Evolutionary conservation across 441 rosid genomes (phyloP).

Genomic region (Daphne laureola): DNA sequence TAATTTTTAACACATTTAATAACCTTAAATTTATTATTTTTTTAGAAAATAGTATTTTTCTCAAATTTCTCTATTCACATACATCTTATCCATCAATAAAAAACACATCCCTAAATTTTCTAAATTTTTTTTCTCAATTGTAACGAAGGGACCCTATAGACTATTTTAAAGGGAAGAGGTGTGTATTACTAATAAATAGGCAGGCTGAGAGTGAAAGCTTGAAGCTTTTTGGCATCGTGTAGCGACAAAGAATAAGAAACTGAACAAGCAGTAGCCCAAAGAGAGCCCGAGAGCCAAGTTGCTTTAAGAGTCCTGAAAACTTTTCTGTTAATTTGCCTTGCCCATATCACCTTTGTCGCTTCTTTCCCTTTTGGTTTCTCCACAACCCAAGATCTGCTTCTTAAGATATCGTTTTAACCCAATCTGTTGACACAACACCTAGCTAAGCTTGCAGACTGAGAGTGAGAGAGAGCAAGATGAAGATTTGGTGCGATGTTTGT

Average conservation of each 20-base stretch:
- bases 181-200: too few relatives aligned
- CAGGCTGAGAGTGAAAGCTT: conserved; percentile 13
- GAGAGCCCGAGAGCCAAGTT: conserved; percentile 6
- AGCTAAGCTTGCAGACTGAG: background rate
- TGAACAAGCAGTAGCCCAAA: background rate
- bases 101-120: too few relatives aligned
- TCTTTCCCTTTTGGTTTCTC: conserved; percentile 8
- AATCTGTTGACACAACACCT: background rate
- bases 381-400: background rate
- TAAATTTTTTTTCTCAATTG: too few relatives aligned
- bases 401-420: background rate
- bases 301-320: conserved; percentile 18
- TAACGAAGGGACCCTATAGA: background rate
- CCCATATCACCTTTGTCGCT: conserved; percentile 31
- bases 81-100: too few relatives aligned
- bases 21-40: too few relatives aligned
- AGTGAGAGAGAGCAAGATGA: conserved; percentile 39
- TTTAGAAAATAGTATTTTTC: too few relatives aligned
- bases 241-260: background rate
- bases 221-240: too few relatives aligned
- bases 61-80: too few relatives aligned
- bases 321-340: conserved; percentile 19
- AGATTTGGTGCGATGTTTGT: conserved; percentile 84
- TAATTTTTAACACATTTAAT: too few relatives aligned
- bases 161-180: too few relatives aligned